phyloP scores from a whole-genome alignment of 208 protist genomes.

The Trypanosoma conorhini region DNA sequence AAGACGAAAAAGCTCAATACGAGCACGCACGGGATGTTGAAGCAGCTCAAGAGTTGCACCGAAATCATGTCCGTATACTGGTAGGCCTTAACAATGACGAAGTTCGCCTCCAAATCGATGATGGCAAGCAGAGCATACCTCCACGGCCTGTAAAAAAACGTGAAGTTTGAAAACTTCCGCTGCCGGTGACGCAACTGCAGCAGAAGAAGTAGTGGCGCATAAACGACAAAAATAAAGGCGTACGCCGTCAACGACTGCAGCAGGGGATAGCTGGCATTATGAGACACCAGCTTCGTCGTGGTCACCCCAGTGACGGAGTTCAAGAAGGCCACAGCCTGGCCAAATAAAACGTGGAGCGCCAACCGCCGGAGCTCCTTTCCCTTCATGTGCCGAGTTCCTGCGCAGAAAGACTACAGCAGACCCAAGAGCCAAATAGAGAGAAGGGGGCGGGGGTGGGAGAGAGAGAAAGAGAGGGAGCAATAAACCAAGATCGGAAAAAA shows the following conservation, averaged over 20 bases:
- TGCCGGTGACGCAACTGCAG: conserved; percentile 38
- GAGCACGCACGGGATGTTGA: conserved; percentile 93
- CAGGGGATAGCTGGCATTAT: conserved; percentile 85
- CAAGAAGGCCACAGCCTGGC: conserved; percentile 81
- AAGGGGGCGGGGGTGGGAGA: no score
- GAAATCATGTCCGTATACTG: conserved; percentile 94
- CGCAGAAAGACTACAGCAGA: conserved; percentile 12
- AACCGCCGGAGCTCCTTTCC: conserved; percentile 29
- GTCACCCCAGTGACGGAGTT: conserved; percentile 88
- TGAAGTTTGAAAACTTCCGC: conserved; percentile 53
- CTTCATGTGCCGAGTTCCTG: conserved; percentile 6
- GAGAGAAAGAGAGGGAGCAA: not conserved
- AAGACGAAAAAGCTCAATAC: conserved; percentile 89
- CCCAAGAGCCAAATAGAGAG: not conserved
- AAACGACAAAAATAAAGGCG: conserved; percentile 70
- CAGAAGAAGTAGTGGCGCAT: conserved; percentile 56
- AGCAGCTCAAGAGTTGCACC: conserved; percentile 89
- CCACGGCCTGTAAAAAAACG: conserved; percentile 63
- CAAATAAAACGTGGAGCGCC: conserved; percentile 59
- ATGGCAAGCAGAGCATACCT: conserved; percentile 90
- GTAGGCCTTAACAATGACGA: conserved; percentile 92
- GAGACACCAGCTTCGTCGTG: conserved; percentile 76
- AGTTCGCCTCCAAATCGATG: conserved; percentile 94
- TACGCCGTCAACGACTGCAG: conserved; percentile 84
- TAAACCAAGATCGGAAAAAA: no score